Evolutionary conservation across 2,329 filamentous ascomycete genomes (phyloP).

Genomic region (Claviceps africana): DNA sequence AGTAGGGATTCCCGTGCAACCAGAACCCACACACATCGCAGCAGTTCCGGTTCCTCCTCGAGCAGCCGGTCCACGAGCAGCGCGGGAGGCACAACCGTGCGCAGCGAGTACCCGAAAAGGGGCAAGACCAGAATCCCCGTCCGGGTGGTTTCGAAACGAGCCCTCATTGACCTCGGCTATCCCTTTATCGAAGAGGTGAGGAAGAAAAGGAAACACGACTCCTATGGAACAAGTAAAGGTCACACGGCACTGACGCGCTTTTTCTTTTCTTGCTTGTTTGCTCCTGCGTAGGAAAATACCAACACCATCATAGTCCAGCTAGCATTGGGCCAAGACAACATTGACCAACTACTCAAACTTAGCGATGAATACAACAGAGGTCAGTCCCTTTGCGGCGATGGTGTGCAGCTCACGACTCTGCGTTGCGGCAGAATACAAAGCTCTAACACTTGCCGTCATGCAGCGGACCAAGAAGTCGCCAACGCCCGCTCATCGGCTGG

Average conservation of each 20-base stretch:
- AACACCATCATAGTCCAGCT: slow-evolving; percentile 68
- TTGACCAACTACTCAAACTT: slow-evolving; percentile 73
- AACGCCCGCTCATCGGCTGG: slow-evolving; percentile 33
- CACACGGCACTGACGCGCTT: neutral
- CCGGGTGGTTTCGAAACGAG: slow-evolving; percentile 64
- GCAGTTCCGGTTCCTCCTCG: slow-evolving; percentile 31
- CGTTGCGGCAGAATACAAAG: too few relatives aligned
- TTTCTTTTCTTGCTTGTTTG: neutral
- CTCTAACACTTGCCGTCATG: too few relatives aligned
- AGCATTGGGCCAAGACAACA: slow-evolving; percentile 78
- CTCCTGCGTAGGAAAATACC: slow-evolving; percentile 51
- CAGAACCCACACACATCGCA: slow-evolving; percentile 23
- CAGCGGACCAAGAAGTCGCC: slow-evolving; percentile 30
- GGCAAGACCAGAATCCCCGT: slow-evolving; percentile 83
- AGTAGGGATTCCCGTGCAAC: slow-evolving; percentile 29
- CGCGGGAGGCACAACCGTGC: slow-evolving; percentile 35
- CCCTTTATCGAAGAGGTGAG: slow-evolving; percentile 82
- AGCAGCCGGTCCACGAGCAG: slow-evolving; percentile 32
- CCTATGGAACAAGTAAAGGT: slow-evolving; percentile 6
- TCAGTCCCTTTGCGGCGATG: slow-evolving; percentile 13
- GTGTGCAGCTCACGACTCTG: slow-evolving; percentile 1
- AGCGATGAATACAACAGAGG: slow-evolving; percentile 63
- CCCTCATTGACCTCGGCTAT: slow-evolving; percentile 73
- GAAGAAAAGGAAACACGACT: slow-evolving; percentile 13
- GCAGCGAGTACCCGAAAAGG: slow-evolving; percentile 58